Base-by-base conservation (phyloP, 2,329 filamentous ascomycete species). In the Ophiostoma populinum region DNA sequence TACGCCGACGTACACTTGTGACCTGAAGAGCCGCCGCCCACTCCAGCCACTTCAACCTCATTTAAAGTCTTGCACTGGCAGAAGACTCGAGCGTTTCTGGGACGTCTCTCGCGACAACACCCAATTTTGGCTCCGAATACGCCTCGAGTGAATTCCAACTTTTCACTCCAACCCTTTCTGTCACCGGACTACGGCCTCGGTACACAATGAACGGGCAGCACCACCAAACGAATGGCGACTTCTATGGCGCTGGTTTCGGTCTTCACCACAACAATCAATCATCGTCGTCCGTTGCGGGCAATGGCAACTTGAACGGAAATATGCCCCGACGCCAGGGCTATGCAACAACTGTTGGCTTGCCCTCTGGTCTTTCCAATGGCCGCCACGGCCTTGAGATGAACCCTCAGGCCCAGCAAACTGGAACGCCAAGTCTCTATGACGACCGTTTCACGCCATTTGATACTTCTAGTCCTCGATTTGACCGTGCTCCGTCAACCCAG, bases 331-430 rank as follows among this genome's bases (percentile, higher is more conserved):
- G 64, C 52, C 79, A 80, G 41, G 64, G 61, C 38, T 69, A 67
- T 43, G 57, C 54, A 37, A 70, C 69, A 46, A 67, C 62, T 76
- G 62, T 63, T 66, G 51, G 54, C 28, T 38, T 58, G 4, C 37
- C 44, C 2, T 32, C 42, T 2, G 30, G 37, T 22, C 45, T 52
- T 31, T 46, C 44, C 32, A 38, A 80, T 39, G 72, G 78, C 49
- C 72, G 80, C 46, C 75, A 79, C 51, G 62, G 73, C 28, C 86
- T 80, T 46, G 81, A 86, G 52, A 83, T 92, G 46, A 64, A 66
- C 41, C 76, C 79, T 50, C 70, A 67, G 41, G 77, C 79, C 50
- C 70, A 67, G 41, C 71, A 74, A 38, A 67, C 82, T 50, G 56
- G 55, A 27, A 59, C 59, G 1, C 67, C 73, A 33, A 71, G 70